Evolutionary conservation across 169 alveolate genomes (phyloP).

Genomic region (Eimeria zaria): DNA sequence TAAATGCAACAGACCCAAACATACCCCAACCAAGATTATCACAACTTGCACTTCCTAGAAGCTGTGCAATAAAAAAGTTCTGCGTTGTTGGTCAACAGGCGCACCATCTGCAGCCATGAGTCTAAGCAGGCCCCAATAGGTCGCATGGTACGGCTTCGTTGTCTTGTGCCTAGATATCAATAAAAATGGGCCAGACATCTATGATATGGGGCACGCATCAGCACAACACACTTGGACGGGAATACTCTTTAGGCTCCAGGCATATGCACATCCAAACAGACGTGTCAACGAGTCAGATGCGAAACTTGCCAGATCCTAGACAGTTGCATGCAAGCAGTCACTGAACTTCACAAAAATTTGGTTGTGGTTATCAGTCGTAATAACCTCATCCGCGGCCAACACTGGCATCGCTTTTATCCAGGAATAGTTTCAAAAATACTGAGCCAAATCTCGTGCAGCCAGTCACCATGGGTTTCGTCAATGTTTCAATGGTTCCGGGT

Average conservation of each 20-base stretch:
- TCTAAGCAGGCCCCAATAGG: too few relatives aligned
- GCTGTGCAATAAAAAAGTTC: neutral
- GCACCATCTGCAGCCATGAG: conserved; percentile 6
- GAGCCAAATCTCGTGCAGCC: neutral
- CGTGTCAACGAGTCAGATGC: neutral
- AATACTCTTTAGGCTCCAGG: neutral
- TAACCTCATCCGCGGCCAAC: neutral
- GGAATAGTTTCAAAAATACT: too few relatives aligned
- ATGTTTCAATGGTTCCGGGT: too few relatives aligned
- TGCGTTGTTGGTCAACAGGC: neutral
- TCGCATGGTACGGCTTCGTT: too few relatives aligned
- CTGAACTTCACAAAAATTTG: neutral
- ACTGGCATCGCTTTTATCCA: too few relatives aligned
- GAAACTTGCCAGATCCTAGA: neutral
- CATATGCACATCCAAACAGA: too few relatives aligned
- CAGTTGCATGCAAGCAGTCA: neutral
- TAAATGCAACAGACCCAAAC: neutral
- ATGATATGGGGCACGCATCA: neutral
- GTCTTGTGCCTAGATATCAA: too few relatives aligned
- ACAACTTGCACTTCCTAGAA: neutral
- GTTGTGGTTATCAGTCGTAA: neutral
- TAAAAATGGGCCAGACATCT: too few relatives aligned
- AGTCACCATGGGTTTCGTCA: too few relatives aligned
- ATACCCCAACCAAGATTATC: neutral
- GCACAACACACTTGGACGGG: neutral